Conservation (phyloP, 805 yeast genomes). For the Starmerella sp. region DNA sequence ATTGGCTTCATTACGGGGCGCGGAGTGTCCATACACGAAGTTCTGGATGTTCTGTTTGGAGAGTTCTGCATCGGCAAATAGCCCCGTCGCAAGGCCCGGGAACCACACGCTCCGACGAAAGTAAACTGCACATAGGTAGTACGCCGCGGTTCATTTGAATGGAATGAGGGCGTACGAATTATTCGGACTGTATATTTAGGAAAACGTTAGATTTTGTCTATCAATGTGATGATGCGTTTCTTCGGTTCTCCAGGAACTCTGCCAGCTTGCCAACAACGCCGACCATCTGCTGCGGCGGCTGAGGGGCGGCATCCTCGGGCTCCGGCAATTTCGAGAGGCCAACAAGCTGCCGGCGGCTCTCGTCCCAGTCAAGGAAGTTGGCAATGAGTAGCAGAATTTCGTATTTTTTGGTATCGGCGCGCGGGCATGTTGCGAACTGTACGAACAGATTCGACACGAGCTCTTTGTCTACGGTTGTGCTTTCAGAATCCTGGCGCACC, state of each 20-base stretch:
- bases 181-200: too few species aligned
- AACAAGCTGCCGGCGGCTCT: constrained; percentile 33
- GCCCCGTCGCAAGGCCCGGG: neutral
- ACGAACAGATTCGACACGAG: constrained; percentile 75
- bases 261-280: constrained; percentile 33
- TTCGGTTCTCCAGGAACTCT: constrained; percentile 25
- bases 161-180: too few species aligned
- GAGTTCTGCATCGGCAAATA: constrained; percentile 90
- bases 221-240: constrained; percentile 24
- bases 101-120: too few species aligned
- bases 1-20: constrained; percentile 90
- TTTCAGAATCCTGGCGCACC: constrained; percentile 64
- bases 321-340: constrained; percentile 23
- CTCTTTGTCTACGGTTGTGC: constrained; percentile 76
- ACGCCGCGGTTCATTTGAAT: too few species aligned
- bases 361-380: constrained; percentile 81
- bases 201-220: too few species aligned
- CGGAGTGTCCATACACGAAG: constrained; percentile 78
- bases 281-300: constrained; percentile 22
- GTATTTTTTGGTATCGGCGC: constrained; percentile 90
- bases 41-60: constrained; percentile 81
- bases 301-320: constrained; percentile 2
- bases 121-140: too few species aligned
- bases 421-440: constrained; percentile 73
- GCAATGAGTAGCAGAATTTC: constrained; percentile 81